Conservation (phyloP, 2,329 filamentous ascomycete genomes). For the Arthrocladium fulminans region DNA sequence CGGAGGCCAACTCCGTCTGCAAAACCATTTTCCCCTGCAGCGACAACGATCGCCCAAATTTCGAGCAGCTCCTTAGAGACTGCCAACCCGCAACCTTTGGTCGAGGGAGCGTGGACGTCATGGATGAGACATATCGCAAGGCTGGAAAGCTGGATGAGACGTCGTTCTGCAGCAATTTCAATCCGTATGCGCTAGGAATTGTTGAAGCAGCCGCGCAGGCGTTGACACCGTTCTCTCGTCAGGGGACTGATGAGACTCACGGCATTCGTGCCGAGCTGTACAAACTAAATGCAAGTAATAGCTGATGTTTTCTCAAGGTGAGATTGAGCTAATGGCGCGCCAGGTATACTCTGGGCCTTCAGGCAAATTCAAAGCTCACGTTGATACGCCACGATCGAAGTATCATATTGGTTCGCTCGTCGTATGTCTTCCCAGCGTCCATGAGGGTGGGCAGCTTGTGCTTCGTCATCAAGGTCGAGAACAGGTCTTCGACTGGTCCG, state of each 20-base stretch:
- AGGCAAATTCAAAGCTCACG: conserved; percentile 43
- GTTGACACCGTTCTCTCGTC: conserved; percentile 30
- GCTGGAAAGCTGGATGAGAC: conserved; percentile 43
- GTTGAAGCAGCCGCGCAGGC: conserved; percentile 42
- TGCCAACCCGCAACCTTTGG: conserved; percentile 45
- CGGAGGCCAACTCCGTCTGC: not conserved
- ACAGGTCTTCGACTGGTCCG: conserved; percentile 24
- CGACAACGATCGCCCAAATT: not conserved
- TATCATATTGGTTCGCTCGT: conserved; percentile 48
- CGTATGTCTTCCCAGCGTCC: conserved; percentile 38
- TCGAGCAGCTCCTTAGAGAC: conserved; percentile 25
- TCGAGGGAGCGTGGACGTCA: conserved; percentile 35
- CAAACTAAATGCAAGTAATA: conserved; percentile 43
- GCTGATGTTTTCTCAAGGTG: not conserved
- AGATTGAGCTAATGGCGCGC: conserved; percentile 1
- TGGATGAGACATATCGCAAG: conserved; percentile 46
- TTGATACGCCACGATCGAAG: conserved; percentile 45
- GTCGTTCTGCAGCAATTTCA: conserved; percentile 43
- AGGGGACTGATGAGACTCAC: conserved; percentile 15
- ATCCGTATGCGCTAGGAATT: conserved; percentile 46
- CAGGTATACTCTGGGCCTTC: conserved; percentile 43
- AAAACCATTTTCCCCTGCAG: not conserved
- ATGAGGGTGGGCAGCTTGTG: conserved; percentile 28
- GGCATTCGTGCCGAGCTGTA: conserved; percentile 47
- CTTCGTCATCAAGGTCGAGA: conserved; percentile 28